Evolutionary conservation across 2,329 filamentous ascomycete genomes (phyloP), one percentile per base, ranked within the genome.

Genomic region (Calycina marina): DNA sequence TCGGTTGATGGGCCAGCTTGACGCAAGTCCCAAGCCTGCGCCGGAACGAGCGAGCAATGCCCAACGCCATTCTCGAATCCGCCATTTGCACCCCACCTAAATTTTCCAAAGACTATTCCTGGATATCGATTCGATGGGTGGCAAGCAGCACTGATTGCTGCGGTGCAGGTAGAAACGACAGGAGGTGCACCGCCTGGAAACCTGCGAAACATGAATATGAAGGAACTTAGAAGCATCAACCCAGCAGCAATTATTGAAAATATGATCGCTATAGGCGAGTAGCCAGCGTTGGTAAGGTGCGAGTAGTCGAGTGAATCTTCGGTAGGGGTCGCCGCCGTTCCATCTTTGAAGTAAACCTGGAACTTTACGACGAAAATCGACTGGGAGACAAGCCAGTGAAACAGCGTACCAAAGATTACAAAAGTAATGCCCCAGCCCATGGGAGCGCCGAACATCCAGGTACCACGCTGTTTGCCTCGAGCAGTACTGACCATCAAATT

Each of bases 311-410:
- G 13, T 4, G 6, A 16, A n/a, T 22, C 25, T 3, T 10, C 14
- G n/a, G 29, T 10, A 6, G 5, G 22, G n/a, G 15, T 13, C n/a
- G 20, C 16, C 5, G 27, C 15, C 13, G 17, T 35, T 12, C 38
- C 30, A 18, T 40, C 35, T 18, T 38, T 37, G 13, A 37, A 24
- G 18, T 35, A 36, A 30, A 31, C 22, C 6, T 8, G 18, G 2
- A 28, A 16, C 14, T 39, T 30, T 3, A 39, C 36, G 11, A 39
- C 18, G 22, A 39, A 39, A 9, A 39, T 18, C 6, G 36, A 35
- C 18, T 39, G 36, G 4, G 36, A 38, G 6, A 38, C 25, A 14
- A 39, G 36, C 36, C 32, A 39, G 29, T 39, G 32, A 10, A 39
- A 18, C n/a, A 39, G 29, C 9, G 33, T 33, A 18, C 36, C 30